Conservation (phyloP, 306 rosid genomes). For the Trifolium dubium region DNA sequence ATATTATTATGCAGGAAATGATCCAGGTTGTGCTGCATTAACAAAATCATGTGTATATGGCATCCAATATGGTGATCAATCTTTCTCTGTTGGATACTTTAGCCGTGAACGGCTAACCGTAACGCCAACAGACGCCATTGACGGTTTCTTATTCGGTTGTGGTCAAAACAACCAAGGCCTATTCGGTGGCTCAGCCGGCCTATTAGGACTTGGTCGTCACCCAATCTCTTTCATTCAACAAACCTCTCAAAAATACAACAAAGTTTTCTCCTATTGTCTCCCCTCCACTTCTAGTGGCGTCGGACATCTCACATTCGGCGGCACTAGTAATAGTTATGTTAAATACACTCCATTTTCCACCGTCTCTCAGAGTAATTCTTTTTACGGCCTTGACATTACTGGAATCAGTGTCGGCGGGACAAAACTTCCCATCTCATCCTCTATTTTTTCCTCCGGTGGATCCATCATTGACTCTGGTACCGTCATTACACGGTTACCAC, state of each 20-base stretch:
- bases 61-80: conserved; percentile 60
- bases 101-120: conserved; percentile 55
- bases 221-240: conserved; percentile 69
- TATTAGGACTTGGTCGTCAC: conserved; percentile 81
- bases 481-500: conserved; percentile 66
- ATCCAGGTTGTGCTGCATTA: conserved; percentile 42
- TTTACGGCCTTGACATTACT: conserved; percentile 55
- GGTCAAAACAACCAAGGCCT: conserved; percentile 77
- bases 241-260: conserved; percentile 54
- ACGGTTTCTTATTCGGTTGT: conserved; percentile 63
- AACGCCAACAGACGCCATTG: conserved; percentile 34
- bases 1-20: conserved; percentile 20
- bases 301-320: conserved; percentile 60
- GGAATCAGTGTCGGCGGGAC: conserved; percentile 53
- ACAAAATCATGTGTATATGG: conserved; percentile 56
- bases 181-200: conserved; percentile 64
- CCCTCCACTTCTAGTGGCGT: conserved; percentile 62
- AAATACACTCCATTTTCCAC: conserved; percentile 60
- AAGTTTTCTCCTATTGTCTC: conserved; percentile 73
- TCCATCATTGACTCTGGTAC: conserved; percentile 81
- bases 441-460: conserved; percentile 54
- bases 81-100: conserved; percentile 64
- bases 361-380: conserved; percentile 29
- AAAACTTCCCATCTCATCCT: conserved; percentile 44
- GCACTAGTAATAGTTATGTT: background rate